Percentiles rank a stretch among this genome's conserved stretches.
Evolutionary conservation across 768 basidiomycete species (phyloP).

Genomic region (Lepiota venenata): DNA sequence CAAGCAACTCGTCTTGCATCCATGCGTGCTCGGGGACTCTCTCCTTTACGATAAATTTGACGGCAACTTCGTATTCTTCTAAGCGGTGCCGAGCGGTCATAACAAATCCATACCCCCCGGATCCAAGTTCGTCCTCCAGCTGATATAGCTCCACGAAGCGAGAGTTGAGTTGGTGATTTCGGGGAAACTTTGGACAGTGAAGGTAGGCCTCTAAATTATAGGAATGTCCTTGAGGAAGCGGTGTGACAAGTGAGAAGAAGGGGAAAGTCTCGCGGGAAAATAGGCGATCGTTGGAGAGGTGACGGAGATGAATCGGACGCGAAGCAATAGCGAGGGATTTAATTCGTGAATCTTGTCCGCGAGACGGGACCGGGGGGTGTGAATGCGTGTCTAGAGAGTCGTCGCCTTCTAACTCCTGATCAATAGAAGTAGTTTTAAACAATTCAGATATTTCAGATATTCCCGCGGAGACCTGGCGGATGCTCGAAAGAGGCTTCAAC

Average conservation of each 20-base stretch:
- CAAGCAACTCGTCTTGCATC: constrained; percentile 59
- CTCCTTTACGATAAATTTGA: constrained; percentile 93
- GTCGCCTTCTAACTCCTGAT: background rate
- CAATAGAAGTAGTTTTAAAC: constrained; percentile 3
- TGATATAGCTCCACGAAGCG: constrained; percentile 58
- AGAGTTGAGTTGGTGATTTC: constrained; percentile 54
- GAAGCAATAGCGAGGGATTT: background rate
- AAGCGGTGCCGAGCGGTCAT: constrained; percentile 73
- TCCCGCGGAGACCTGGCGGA: background rate
- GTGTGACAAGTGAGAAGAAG: background rate
- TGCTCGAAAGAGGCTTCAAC: background rate
- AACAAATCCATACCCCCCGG: constrained; percentile 94
- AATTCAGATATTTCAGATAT: constrained; percentile 7
- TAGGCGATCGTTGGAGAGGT: constrained; percentile 2
- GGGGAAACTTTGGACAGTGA: constrained; percentile 49
- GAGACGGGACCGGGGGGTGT: background rate
- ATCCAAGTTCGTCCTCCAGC: constrained; percentile 78
- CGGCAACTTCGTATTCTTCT: constrained; percentile 72
- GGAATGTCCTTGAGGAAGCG: constrained; percentile 8
- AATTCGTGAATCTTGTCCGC: background rate
- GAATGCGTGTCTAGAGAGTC: background rate
- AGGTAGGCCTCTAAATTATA: constrained; percentile 30
- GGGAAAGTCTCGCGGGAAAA: constrained; percentile 1
- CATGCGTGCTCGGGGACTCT: constrained; percentile 55
- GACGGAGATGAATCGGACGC: constrained; percentile 4